Evolutionary conservation across 441 rosid genomes (phyloP).

Genomic region (Gossypium trilobum): DNA sequence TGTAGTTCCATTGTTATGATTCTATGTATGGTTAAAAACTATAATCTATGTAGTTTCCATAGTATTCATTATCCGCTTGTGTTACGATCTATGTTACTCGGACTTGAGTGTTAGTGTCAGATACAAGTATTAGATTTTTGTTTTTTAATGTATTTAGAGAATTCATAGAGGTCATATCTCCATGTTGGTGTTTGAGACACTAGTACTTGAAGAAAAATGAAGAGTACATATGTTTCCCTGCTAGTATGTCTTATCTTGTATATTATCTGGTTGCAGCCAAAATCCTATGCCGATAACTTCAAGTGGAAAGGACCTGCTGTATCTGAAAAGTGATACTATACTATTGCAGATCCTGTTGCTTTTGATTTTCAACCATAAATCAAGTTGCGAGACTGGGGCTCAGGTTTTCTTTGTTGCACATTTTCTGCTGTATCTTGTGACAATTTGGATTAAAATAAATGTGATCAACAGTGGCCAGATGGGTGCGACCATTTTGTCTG

Average conservation of each 20-base stretch:
- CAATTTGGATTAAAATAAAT: slow-evolving; percentile 4
- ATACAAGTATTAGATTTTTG: neutral
- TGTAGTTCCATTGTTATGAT: neutral
- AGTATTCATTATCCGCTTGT: neutral
- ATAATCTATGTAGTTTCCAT: neutral
- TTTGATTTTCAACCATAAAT: neutral
- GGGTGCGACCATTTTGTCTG: neutral
- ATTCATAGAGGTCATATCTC: neutral
- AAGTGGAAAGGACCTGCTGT: slow-evolving; percentile 47
- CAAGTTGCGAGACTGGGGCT: slow-evolving; percentile 6
- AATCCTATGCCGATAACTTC: neutral
- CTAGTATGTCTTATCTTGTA: neutral
- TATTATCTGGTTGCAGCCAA: slow-evolving; percentile 31
- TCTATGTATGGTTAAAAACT: neutral
- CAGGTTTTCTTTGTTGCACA: slow-evolving; percentile 4
- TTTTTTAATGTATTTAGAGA: neutral
- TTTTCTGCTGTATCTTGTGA: slow-evolving; percentile 2
- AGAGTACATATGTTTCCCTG: neutral
- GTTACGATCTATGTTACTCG: neutral
- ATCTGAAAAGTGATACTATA: slow-evolving; percentile 20
- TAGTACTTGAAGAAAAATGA: too few relatives aligned
- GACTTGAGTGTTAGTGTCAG: neutral
- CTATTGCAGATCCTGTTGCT: slow-evolving; percentile 1
- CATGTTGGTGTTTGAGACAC: neutral
- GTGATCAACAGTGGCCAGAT: neutral